Conservation (phyloP, 176 grass and related monocot species). For the Avena insularis region DNA sequence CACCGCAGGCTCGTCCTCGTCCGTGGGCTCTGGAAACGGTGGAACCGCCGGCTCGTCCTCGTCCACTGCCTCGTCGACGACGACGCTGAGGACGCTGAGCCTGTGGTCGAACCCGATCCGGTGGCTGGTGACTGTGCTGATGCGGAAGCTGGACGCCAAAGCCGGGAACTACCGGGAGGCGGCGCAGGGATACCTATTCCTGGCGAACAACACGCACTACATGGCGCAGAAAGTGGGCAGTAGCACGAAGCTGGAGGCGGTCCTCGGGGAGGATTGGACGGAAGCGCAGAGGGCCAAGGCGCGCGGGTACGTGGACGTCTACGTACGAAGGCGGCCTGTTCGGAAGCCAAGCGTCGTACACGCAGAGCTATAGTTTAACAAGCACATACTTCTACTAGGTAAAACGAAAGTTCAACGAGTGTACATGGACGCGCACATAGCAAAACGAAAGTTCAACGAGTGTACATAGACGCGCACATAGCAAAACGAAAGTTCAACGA, state of each 20-base stretch:
- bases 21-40: too few species aligned
- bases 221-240: conserved; percentile 55
- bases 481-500: too few species aligned
- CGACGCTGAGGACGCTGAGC: background rate
- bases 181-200: conserved; percentile 63
- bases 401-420: too few species aligned
- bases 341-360: too few species aligned
- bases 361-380: too few species aligned
- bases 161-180: conserved; percentile 55
- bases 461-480: too few species aligned
- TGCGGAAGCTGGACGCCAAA: conserved; percentile 67
- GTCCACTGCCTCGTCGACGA: background rate
- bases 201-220: conserved; percentile 77
- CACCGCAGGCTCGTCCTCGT: background rate
- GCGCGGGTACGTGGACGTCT: conserved; percentile 44
- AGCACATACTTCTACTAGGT: too few species aligned
- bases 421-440: too few species aligned
- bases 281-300: conserved; percentile 47
- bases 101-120: conserved; percentile 17
- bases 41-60: too few species aligned
- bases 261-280: conserved; percentile 61
- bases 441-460: too few species aligned
- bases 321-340: conserved; percentile 10
- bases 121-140: conserved; percentile 51
- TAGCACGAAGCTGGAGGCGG: background rate